phyloP scores from a whole-genome alignment of 441 rosid species.

The Adansonia rubrostipa region DNA sequence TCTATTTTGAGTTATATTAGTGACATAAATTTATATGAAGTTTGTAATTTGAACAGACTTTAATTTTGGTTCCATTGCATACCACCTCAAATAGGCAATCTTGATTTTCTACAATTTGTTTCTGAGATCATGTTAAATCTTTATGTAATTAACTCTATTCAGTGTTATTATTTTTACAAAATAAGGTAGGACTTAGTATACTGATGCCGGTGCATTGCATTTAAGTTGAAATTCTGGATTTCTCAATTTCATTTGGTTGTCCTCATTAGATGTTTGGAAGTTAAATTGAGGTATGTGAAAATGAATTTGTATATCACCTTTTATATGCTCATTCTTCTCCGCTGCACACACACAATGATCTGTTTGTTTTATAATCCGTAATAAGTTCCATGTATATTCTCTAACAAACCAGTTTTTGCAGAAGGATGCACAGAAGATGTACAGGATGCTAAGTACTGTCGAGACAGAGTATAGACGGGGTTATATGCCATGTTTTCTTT shows the following conservation, averaged over 20 bases:
- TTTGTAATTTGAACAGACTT: slow-evolving; percentile 1
- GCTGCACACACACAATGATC: background rate
- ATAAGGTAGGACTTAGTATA: background rate
- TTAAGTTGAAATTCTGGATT: background rate
- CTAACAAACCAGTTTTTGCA: slow-evolving; percentile 33
- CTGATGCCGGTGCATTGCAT: background rate
- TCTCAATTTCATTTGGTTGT: slow-evolving; percentile 8
- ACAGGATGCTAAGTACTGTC: slow-evolving; percentile 48
- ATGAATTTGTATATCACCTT: background rate
- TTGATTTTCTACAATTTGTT: slow-evolving; percentile 1
- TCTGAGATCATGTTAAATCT: background rate
- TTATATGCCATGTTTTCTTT: slow-evolving; percentile 52
- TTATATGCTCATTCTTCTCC: background rate
- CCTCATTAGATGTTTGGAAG: background rate
- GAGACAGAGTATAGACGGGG: slow-evolving; percentile 42
- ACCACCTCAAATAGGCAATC: background rate
- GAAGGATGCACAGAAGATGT: slow-evolving; percentile 74
- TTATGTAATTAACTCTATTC: background rate
- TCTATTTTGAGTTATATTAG: slow-evolving; percentile 21
- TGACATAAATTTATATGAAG: background rate
- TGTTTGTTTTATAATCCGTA: background rate
- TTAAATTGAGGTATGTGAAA: background rate
- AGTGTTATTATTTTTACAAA: background rate
- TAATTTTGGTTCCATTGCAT: background rate
- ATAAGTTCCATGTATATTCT: slow-evolving; percentile 2